These are phyloP conservation scores for Trametes villosa DNA, from an alignment of 768 basidiomycete genomes.

Conservation along the genomic window DNA sequence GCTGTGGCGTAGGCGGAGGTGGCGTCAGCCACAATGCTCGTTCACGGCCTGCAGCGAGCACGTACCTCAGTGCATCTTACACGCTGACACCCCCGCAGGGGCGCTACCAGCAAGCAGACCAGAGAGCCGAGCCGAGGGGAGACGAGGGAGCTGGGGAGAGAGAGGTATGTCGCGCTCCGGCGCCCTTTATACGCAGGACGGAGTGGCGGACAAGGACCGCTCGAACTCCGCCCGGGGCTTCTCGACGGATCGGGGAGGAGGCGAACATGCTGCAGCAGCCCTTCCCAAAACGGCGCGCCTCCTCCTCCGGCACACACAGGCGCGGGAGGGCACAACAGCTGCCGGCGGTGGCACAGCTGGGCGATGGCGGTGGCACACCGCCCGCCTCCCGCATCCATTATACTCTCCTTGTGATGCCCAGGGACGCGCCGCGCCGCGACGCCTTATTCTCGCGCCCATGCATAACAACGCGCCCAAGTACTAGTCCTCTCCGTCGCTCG, in stretches of 20 bases:
- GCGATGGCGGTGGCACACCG: too few species aligned
- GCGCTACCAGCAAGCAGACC: neutral
- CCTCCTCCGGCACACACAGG: too few species aligned
- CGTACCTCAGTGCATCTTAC: slow-evolving; percentile 1
- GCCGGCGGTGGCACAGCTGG: too few species aligned
- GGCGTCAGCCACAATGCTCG: neutral
- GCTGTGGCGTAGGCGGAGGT: neutral
- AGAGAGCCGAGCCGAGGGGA: neutral
- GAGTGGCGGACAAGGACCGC: neutral
- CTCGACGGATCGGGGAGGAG: slow-evolving; percentile 3
- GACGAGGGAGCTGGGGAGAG: slow-evolving; percentile 3
- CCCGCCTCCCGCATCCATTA: too few species aligned
- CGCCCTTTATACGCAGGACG: slow-evolving; percentile 9
- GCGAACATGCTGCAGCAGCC: neutral
- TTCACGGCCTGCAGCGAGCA: neutral
- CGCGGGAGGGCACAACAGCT: too few species aligned
- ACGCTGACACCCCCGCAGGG: neutral
- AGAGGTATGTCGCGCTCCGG: slow-evolving; percentile 4
- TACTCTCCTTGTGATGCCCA: too few species aligned
- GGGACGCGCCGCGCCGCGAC: too few species aligned
- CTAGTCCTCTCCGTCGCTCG: too few species aligned
- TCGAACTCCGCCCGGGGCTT: slow-evolving; percentile 20
- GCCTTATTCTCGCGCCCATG: too few species aligned
- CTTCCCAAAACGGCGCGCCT: neutral
- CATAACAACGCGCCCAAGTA: too few species aligned